phyloP scores from a whole-genome alignment of 2,329 filamentous ascomycete genomes.

The Diaporthe citrichinensis region DNA sequence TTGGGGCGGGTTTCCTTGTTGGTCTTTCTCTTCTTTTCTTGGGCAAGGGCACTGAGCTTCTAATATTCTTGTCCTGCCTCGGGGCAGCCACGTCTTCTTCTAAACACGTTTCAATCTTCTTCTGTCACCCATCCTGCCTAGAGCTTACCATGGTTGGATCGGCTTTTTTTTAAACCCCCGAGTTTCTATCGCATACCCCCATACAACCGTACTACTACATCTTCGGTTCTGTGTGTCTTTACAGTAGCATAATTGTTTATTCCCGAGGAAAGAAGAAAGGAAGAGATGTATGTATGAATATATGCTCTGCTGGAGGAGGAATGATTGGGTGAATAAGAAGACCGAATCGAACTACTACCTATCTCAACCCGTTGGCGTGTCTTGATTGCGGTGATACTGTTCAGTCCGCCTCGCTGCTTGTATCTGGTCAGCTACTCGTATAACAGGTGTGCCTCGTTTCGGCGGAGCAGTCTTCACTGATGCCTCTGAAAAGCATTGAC shows the following conservation, averaged over 20 bases:
- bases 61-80: constrained; percentile 37
- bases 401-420: background rate
- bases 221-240: constrained; percentile 29
- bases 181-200: constrained; percentile 33
- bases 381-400: background rate
- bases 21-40: constrained; percentile 24
- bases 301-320: constrained; percentile 22
- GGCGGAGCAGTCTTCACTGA: background rate
- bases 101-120: constrained; percentile 17
- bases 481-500: background rate
- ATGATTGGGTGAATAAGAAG: constrained; percentile 26
- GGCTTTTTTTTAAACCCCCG: background rate
- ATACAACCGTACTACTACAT: constrained; percentile 23
- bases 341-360: constrained; percentile 25
- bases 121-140: background rate
- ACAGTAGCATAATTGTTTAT: constrained; percentile 35
- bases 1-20: constrained; percentile 9
- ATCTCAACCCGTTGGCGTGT: background rate
- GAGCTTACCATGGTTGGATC: constrained; percentile 12
- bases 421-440: too few relatives aligned
- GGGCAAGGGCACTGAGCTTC: constrained; percentile 29
- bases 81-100: constrained; percentile 9
- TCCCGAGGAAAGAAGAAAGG: background rate
- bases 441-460: background rate
- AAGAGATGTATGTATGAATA: constrained; percentile 34